These are phyloP conservation scores for Fulvia fulva DNA, from an alignment of 2,329 filamentous ascomycete genomes.

Conservation along the genomic window DNA sequence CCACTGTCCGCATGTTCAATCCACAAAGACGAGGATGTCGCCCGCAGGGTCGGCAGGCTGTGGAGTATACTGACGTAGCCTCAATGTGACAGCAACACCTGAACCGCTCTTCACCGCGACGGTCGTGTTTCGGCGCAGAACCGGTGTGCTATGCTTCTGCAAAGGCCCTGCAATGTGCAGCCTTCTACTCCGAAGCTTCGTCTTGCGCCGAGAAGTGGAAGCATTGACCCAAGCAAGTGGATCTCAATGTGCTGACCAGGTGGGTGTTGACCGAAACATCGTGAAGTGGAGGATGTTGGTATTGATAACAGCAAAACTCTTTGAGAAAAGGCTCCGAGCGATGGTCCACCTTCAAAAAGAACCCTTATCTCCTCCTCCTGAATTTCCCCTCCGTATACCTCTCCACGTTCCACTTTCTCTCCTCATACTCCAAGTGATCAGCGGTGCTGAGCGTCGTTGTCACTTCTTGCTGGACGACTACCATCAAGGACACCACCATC, in stretches of 20 bases:
- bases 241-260: constrained; percentile 7
- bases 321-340: not conserved
- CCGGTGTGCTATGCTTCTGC: not conserved
- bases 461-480: not conserved
- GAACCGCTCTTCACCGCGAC: not conserved
- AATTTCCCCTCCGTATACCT: not conserved
- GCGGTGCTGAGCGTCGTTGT: constrained; percentile 5
- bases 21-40: not conserved
- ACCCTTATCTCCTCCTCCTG: not conserved
- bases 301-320: constrained; percentile 1
- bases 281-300: not conserved
- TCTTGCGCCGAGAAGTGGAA: not conserved
- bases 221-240: constrained; percentile 1
- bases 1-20: not conserved
- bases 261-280: not conserved
- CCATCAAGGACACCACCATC: not conserved
- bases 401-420: constrained; percentile 10
- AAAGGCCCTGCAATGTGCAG: not conserved
- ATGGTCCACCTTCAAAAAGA: not conserved
- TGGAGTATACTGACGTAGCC: not conserved
- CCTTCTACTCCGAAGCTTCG: not conserved
- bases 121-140: not conserved
- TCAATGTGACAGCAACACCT: not conserved
- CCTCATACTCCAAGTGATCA: constrained; percentile 4
- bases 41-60: not conserved